Evolutionary conservation across 2,329 filamentous ascomycete genomes (phyloP), one percentile per base, ranked within the genome.

Genomic region (Cyphellophora europaea): DNA sequence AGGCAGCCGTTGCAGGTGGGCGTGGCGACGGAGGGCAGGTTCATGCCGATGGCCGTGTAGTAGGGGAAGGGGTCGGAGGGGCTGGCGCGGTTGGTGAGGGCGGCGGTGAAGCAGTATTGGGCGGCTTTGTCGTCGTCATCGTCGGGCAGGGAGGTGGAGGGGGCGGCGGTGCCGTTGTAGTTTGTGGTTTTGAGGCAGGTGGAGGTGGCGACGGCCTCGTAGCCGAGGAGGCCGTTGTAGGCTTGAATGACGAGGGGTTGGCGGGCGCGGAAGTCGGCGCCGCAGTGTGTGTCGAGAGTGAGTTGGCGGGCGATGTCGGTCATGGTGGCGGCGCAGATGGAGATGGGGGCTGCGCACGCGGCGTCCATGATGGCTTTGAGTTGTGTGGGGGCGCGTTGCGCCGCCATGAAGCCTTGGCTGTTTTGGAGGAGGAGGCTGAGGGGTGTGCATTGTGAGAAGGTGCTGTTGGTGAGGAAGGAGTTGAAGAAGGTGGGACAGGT

Each of bases 381-480:
- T 48, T 72, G 70, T 32, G 82, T 67, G 21, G 81, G 67, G 4
- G 82, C 82, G 52, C 75, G 79, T 42, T 80, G 71, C 12, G 79
- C 79, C 37, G 85, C 66, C 65, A 96, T 96, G 63, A 95, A 94
- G 27, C 77, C 76, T 33, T 71, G 74, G 6, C 89, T 95, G 43
- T 82, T 86, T 77, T 93, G 55, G 6, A 96, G 66, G 45, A 96
- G 72, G 49, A 94, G 68, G 1, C 88, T 94, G 38, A 95, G 67
- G 0, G 89, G 85, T 47, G 88, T 76, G 62, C 89, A 96, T 33
- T 70, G 57, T 47, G 74, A 71, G 49, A 91, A 86, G 3, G 73
- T 77, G 5, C 69, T 53, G 52, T 84, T 73, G 30, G 60, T 62
- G 33, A 91, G 68, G 49, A 93, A 76, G 2, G 56, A 57, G 33